Conservation (phyloP, 2,329 filamentous ascomycete genomes). For the Leptosphaerulina australis region DNA sequence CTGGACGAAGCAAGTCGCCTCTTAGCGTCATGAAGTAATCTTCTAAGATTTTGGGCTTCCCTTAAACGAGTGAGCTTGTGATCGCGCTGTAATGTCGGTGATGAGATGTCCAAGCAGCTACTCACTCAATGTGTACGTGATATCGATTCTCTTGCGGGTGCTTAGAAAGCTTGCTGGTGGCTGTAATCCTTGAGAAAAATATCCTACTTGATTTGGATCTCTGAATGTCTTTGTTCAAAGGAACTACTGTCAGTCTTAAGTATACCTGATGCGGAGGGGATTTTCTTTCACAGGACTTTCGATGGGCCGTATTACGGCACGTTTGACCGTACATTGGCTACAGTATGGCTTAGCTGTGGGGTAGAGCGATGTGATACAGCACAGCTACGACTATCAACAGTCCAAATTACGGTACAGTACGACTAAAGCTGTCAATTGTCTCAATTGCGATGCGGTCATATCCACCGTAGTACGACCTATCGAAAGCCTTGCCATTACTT, state of each 20-base stretch:
- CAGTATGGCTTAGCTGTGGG: no score
- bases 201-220: conserved; percentile 18
- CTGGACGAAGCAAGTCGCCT: conserved; percentile 15
- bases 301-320: neutral
- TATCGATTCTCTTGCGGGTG: conserved; percentile 18
- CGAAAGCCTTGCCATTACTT: no score
- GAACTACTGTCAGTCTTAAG: conserved; percentile 14
- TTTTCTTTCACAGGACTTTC: neutral
- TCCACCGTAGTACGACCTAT: no score
- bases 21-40: conserved; percentile 22
- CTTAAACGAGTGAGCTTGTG: conserved; percentile 17
- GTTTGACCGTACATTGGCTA: no score
- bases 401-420: no score
- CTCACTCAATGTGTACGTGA: conserved; percentile 11
- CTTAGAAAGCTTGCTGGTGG: neutral
- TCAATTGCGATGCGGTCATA: no score
- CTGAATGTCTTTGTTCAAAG: conserved; percentile 20
- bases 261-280: neutral
- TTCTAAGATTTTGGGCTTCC: conserved; percentile 20
- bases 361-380: no score
- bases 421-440: no score
- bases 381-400: no score
- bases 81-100: conserved; percentile 17
- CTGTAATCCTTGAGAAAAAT: conserved; percentile 18
- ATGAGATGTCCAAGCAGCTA: conserved; percentile 18